Conservation (phyloP, 2,329 filamentous ascomycete genomes). For the Periconia sp. region DNA sequence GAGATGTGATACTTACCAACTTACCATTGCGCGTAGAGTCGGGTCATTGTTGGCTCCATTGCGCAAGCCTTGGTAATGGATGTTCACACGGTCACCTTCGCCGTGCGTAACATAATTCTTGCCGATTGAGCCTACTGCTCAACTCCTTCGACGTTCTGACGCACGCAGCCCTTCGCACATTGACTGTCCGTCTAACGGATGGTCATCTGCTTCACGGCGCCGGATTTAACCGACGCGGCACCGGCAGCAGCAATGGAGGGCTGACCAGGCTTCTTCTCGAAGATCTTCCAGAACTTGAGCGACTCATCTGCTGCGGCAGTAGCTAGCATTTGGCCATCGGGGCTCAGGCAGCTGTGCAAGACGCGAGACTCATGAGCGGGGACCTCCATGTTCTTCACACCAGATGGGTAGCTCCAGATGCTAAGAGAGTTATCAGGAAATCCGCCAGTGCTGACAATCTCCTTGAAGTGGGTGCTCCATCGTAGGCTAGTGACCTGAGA, state of each 20-base stretch:
- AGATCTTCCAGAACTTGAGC: constrained; percentile 99
- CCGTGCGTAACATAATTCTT: constrained; percentile 9
- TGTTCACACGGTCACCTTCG: constrained; percentile 14
- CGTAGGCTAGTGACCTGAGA: constrained; percentile 95
- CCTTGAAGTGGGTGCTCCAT: constrained; percentile 96
- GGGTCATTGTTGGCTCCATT: constrained; percentile 36
- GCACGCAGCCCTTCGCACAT: background rate
- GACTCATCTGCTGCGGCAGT: constrained; percentile 95
- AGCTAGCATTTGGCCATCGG: constrained; percentile 96
- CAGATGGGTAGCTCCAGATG: constrained; percentile 98
- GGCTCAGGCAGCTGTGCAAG: constrained; percentile 93
- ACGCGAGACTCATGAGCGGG: constrained; percentile 96
- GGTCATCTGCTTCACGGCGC: constrained; percentile 93
- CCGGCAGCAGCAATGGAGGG: constrained; percentile 65
- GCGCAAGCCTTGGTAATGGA: constrained; percentile 35
- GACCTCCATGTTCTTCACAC: constrained; percentile 97
- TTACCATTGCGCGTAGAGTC: constrained; percentile 46
- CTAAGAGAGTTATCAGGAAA: constrained; percentile 99
- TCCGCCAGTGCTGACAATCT: constrained; percentile 95
- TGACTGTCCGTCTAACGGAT: constrained; percentile 35
- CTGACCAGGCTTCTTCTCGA: constrained; percentile 92
- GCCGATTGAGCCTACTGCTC: constrained; percentile 19
- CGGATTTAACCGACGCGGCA: constrained; percentile 72
- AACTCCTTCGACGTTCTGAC: constrained; percentile 7
- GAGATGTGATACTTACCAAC: constrained; percentile 46